Conservation (phyloP, 345 rosid genomes). For the Pistacia vera region DNA sequence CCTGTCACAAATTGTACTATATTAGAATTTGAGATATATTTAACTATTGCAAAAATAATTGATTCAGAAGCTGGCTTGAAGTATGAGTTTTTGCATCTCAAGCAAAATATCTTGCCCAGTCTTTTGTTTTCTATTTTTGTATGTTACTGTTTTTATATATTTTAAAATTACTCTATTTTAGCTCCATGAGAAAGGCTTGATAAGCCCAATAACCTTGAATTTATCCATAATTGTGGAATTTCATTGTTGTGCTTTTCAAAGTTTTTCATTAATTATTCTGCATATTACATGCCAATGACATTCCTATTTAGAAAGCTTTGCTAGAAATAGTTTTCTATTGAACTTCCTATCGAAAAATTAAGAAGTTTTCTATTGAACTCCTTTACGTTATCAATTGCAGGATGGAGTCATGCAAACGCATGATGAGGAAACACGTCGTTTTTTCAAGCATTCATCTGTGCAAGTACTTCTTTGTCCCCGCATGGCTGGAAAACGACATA, state of each 20-base stretch:
- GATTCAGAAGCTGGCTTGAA: background rate
- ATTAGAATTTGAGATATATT: background rate
- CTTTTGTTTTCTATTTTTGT: background rate
- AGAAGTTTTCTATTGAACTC: too few species aligned
- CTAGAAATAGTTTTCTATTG: background rate
- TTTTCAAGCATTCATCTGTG: conserved; percentile 92
- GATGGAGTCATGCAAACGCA: conserved; percentile 97
- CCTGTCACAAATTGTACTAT: background rate
- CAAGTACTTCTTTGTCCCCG: conserved; percentile 94
- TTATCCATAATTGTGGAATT: background rate
- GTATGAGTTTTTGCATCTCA: background rate
- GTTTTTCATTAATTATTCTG: background rate
- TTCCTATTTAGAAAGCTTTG: background rate
- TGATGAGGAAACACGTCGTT: conserved; percentile 95
- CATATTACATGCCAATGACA: background rate
- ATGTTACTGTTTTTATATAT: background rate
- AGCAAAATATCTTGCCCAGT: background rate
- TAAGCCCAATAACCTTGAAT: background rate
- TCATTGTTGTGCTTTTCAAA: background rate
- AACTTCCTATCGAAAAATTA: too few species aligned
- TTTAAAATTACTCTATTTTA: background rate
- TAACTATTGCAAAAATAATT: background rate
- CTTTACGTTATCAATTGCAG: conserved; percentile 42
- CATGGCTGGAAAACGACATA: conserved; percentile 86
- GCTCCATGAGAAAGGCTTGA: background rate